Evolutionary conservation across 2,329 filamentous ascomycete genomes (phyloP), one percentile per base, ranked within the genome.

Genomic region (Leptosphaerulina australis): DNA sequence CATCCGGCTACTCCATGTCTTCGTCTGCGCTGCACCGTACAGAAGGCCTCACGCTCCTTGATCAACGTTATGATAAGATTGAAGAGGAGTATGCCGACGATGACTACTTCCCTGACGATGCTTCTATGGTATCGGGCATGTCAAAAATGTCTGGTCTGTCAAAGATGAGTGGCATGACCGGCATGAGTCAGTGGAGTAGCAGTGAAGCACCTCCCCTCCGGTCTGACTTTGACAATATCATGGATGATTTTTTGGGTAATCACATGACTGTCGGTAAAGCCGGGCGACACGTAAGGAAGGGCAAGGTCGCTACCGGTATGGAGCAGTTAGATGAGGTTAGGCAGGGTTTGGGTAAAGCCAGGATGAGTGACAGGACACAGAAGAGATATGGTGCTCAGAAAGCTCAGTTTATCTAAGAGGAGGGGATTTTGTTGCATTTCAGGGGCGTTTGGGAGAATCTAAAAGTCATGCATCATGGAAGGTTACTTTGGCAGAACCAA

Each of bases 301-400:
- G 87, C 14, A 90, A 88, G 68, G 85, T 88, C 58, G 87, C 88
- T 69, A 89, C 83, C 52, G 94, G 94, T 0, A 80, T 97, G 58
- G 86, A 90, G 73, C 90, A 97, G 77, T 78, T 97, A 53, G 94
- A 97, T 59, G 93, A 97, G 75, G 87, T 99, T 41, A 81, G 94
- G 44, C 82, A 83, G 57, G 90, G 85, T 5, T 74, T 97, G 48
- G 93, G 93, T 0, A 88, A 89, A 20, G 88, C 91, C 22, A 83
- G 85, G 53, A 71, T 96, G 40, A 58, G 58, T 20, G 39, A 54
- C 6, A 63, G 67, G 55, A 53, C 59, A 30, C 52, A 58, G 44
- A 58, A 60, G 40, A 43, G 47, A 36, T 58, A 48, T 11, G 44
- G 50, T 0, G 43, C 43, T 17, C 29, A 30, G 33, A 46, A 50